Percentiles rank a stretch among this genome's conserved stretches.
Evolutionary conservation across 495 filamentous ascomycete species (phyloP).

Genomic region (Pyrenula aspistea): DNA sequence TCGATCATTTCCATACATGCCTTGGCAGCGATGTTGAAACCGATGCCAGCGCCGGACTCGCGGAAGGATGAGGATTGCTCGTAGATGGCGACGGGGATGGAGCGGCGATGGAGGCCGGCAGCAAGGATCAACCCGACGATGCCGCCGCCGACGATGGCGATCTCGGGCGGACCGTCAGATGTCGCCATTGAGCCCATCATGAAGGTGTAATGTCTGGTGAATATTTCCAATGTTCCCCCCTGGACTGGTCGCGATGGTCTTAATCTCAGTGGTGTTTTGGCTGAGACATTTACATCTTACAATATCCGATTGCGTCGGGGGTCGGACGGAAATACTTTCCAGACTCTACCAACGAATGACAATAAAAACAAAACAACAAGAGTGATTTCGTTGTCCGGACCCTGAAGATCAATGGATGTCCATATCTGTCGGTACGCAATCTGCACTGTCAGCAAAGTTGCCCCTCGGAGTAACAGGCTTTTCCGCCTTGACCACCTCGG

Average conservation of each 20-base stretch:
- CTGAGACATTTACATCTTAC: background rate
- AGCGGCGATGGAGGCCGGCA: conserved; percentile 21
- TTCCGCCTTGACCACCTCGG: background rate
- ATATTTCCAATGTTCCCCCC: background rate
- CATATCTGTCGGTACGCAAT: background rate
- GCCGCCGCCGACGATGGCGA: conserved; percentile 33
- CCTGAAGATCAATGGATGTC: background rate
- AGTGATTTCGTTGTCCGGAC: background rate
- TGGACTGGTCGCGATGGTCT: background rate
- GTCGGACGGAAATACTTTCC: background rate
- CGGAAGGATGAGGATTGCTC: conserved; percentile 22
- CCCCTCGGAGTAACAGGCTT: background rate
- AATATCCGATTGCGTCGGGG: background rate
- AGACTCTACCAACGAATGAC: background rate
- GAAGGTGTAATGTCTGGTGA: background rate
- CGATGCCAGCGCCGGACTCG: conserved; percentile 32
- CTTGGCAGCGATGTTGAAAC: conserved; percentile 26
- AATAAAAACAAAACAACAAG: background rate
- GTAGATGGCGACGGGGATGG: conserved; percentile 26
- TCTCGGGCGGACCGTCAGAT: conserved; percentile 6
- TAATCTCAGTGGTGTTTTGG: background rate
- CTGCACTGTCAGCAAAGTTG: background rate
- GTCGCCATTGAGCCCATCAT: background rate
- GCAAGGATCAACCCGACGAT: conserved; percentile 28
- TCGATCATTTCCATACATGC: conserved; percentile 15